Base-by-base conservation (phyloP, 2,329 filamentous ascomycete species). In the Arachnomyces sp. region DNA sequence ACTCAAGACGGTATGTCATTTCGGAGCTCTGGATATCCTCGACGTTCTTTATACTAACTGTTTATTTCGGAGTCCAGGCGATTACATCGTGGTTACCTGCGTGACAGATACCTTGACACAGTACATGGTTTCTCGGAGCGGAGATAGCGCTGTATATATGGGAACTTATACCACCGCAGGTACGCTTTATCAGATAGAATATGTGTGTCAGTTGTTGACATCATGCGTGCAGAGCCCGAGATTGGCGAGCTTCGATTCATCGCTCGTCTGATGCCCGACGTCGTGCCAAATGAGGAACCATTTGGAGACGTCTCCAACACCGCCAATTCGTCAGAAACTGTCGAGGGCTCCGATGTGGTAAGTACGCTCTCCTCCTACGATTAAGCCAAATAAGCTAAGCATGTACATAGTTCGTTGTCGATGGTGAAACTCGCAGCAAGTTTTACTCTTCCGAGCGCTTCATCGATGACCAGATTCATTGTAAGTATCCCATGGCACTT, bases 381-480 rank as follows among this genome's bases (percentile, higher is more conserved):
- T 12, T 11, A 36, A 18, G 12, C 16, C 6, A 7, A n/a, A 3
- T 18, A 2, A 6, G 29, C 34, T 49, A 11, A 46, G n/a, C 29
- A 21, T 5, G 1, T 8, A 6, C n/a, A 14, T 32, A 57, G 45
- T 84, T 73, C 52, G 44, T 78, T 7, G 76, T 84, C 33, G 60
- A 67, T 46, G 74, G 77, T 15, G 65, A 84, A 55, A 84, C 80
- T 0, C 73, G 80, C 30, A 78, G 74, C 60, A 84, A 84, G 58
- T 84, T 84, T 66, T 84, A 80, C 63, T 81, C 77, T 2, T 78
- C 75, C 43, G 68, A 80, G 46, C 71, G 79, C n/a, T 84, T 82
- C 60, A 83, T 84, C 53, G 80, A 84, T 54, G 78, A 82, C 50
- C 65, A 75, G 33, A 69, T 74, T 17, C 78, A 81, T 54, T 84